These are phyloP conservation scores for Trichoderma koningiopsis DNA, from an alignment of 2,329 filamentous ascomycete genomes.

Conservation along the genomic window DNA sequence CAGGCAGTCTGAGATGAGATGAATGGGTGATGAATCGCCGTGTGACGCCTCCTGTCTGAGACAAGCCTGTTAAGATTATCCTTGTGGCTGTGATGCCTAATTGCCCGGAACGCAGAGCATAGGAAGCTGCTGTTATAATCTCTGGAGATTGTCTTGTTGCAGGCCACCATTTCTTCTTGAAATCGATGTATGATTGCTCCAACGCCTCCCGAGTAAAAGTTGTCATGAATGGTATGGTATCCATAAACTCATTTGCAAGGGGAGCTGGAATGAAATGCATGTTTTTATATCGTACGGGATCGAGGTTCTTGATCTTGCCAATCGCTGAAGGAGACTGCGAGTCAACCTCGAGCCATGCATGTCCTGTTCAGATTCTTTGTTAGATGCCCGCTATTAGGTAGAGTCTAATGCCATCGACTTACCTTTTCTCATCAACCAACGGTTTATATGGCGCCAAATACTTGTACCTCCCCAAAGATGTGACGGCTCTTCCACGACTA, in stretches of 20 bases:
- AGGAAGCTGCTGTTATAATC: background rate
- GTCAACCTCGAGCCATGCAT: background rate
- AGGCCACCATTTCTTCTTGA: background rate
- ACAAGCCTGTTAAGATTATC: background rate
- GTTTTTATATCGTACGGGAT: background rate
- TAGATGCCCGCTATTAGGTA: background rate
- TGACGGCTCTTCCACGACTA: background rate
- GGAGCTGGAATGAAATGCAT: background rate
- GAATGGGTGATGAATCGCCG: background rate
- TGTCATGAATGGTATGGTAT: background rate
- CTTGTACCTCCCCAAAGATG: background rate
- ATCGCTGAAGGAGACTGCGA: background rate
- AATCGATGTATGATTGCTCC: slow-evolving; percentile 3
- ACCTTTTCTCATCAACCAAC: background rate
- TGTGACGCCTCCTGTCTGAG: background rate
- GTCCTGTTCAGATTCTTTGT: background rate
- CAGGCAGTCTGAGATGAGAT: background rate
- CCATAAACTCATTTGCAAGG: slow-evolving; percentile 1
- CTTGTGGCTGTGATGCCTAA: background rate
- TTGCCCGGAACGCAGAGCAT: background rate
- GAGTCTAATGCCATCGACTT: background rate
- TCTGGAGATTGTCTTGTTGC: background rate
- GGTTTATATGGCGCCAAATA: background rate
- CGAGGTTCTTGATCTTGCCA: slow-evolving; percentile 3
- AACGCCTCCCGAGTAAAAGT: background rate